Evolutionary conservation across 257 asterid species (phyloP), one percentile per base, ranked within the genome.

Genomic region (Nicotiana obtusifolia): DNA sequence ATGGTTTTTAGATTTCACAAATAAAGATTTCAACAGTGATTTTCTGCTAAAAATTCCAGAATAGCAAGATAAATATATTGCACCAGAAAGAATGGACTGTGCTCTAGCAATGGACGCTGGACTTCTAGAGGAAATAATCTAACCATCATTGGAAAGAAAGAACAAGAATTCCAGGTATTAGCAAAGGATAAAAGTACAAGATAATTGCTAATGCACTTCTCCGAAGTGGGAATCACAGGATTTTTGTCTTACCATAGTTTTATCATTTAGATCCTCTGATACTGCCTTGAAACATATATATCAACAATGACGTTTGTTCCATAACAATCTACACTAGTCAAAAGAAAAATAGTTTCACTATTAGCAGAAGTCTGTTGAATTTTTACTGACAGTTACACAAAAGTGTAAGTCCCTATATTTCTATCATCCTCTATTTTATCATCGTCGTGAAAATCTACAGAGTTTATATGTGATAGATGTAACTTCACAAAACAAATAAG

Each of bases 91-190:
- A 82, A 94, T 84, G 76, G 98, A 92, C 57, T 88, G 84, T 68
- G 96, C 97, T 84, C 87, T 86, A 44, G 91, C 89, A 71, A 69
- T 88, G 83, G 95, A 91, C 73, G 88, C 97, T 22, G 88, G 81
- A 82, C 85, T 86, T 87, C 99, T 97, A 49, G 98, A 94, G 81
- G 97, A 90, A 81, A 92, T 83, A 67, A 92, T 88, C 99, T 95
- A 84, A 41, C 82, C 59, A 83, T 83, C 67, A 83, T 84, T 64
- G 73, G 82, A 85, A 84, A 77, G 82, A 82, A 77, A 81, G 87
- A 84, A 78, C 78, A 82, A 80, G 80, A 80, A 78, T 24, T 56
- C 76, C 80, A 69, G 64, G 69, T 60, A 84, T 84, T 49, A 77
- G 69, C 67, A 85, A 47, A 69, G 73, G 53, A 84, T 78, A 81